These are phyloP conservation scores for Emmonsia crescens DNA, from an alignment of 2,329 filamentous ascomycete genomes.

Conservation along the genomic window DNA sequence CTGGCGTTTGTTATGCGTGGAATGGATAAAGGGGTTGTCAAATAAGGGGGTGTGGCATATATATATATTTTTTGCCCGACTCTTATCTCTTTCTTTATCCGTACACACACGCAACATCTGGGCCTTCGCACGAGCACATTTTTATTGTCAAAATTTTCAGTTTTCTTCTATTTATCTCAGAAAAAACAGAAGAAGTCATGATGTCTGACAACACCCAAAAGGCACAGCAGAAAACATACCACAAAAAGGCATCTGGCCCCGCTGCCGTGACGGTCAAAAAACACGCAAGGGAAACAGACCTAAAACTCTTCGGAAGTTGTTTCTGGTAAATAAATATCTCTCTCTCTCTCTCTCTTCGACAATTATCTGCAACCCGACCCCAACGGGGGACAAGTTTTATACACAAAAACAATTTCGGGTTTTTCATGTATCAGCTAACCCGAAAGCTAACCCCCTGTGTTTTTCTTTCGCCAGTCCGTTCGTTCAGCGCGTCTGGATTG, in stretches of 20 bases:
- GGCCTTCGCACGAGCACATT: neutral
- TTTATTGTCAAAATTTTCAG: neutral
- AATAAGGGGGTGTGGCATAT: no score
- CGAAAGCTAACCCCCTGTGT: conserved; percentile 9
- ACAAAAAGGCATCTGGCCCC: conserved; percentile 60
- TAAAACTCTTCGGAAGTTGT: conserved; percentile 73
- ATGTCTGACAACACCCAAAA: conserved; percentile 41
- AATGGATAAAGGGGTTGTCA: neutral
- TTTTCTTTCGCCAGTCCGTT: conserved; percentile 51
- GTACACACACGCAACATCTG: neutral
- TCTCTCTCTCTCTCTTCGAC: neutral
- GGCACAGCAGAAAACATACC: conserved; percentile 52
- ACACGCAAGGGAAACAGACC: conserved; percentile 56
- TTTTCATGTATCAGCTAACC: conserved; percentile 5
- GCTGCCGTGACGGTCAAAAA: conserved; percentile 59
- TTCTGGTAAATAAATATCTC: conserved; percentile 53
- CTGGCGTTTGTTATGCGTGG: neutral
- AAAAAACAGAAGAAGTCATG: conserved; percentile 15
- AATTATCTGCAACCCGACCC: neutral
- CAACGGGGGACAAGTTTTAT: no score
- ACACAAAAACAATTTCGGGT: neutral
- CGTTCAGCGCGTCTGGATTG: conserved; percentile 82
- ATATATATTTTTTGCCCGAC: no score
- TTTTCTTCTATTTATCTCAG: conserved; percentile 11
- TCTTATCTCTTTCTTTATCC: neutral